These are phyloP conservation scores for Pterocarpus macrocarpus DNA, from an alignment of 306 rosid species.

Conservation along the genomic window DNA sequence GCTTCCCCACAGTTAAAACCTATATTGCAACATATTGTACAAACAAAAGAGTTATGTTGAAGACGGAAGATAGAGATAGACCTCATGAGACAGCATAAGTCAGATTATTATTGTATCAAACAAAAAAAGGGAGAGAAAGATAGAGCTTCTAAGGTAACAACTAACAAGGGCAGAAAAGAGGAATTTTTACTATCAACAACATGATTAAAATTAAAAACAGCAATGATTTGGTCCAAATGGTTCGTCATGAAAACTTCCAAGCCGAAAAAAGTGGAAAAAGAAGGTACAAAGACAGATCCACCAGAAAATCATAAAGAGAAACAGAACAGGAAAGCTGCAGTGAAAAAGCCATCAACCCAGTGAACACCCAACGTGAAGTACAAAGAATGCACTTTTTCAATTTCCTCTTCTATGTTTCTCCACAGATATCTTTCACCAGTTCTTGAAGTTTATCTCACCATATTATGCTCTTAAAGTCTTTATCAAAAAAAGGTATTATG, in stretches of 20 bases:
- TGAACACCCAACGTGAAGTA: neutral
- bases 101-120: neutral
- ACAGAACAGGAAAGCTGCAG: conserved; percentile 12
- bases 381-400: neutral
- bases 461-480: neutral
- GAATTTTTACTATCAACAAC: neutral
- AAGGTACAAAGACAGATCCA: conserved; percentile 21
- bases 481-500: no score
- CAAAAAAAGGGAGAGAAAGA: neutral
- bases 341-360: conserved; percentile 22
- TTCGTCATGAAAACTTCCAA: conserved; percentile 10
- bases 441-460: neutral
- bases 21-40: conserved; percentile 46
- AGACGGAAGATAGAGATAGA: conserved; percentile 21
- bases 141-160: conserved; percentile 10
- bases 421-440: neutral
- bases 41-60: conserved; percentile 36
- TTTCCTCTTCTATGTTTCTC: neutral
- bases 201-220: conserved; percentile 2
- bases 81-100: conserved; percentile 18
- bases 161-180: conserved; percentile 23
- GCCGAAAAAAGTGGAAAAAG: conserved; percentile 20
- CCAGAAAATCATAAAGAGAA: conserved; percentile 18
- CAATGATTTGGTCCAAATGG: conserved; percentile 15
- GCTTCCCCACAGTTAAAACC: conserved; percentile 99